Evolutionary conservation across 345 rosid species (phyloP), one percentile per base, ranked within the genome.

Genomic region (rapeseed (Brassica napus)): DNA sequence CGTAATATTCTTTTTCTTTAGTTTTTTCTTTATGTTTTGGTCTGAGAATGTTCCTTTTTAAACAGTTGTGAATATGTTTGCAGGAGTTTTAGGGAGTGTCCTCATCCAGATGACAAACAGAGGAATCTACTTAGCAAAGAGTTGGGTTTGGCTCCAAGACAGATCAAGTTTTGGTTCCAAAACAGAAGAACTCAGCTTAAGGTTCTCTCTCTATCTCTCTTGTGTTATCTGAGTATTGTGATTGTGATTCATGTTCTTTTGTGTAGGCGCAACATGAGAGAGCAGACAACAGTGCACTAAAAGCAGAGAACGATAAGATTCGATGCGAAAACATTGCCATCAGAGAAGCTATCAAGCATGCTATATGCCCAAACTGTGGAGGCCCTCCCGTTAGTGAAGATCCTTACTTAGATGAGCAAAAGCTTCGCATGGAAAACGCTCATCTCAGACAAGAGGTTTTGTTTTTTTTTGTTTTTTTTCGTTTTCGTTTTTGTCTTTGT

Each of bases 101-200:
- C 98, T 18, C 99, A 95, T 84, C 99, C 99, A 44, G 99, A 93
- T 81, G 99, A 95, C 85, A 95, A 93, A 69, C 99, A 91, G 82
- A 88, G 99, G 87, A 65, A 84, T 79, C 91, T 84, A 71, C 78
- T 95, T 69, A 91, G 99, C 76, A 85, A 89, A 77, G 99, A 95
- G 78, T 73, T 95, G 87, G 91, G 92, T 75, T 85, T 95, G 79
- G 94, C 92, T 63, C 98, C 98, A 5, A 83, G 99, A 8, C 99
- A 95, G 83, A 95, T 95, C 86, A 95, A 95, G 91, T 95, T 95
- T 79, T 95, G 99, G 99, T 95, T 93, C 73, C 99, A 95, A 52
- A 95, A 95, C 85, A 79, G 98, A 77, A 84, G 99, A 79, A 95
- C 99, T 74, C 98, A 95, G 82, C 94, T 93, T 92, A 95, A 95